Evolutionary conservation across 2,329 filamentous ascomycete species (phyloP).

Genomic region (Pleoardoris graminearum): DNA sequence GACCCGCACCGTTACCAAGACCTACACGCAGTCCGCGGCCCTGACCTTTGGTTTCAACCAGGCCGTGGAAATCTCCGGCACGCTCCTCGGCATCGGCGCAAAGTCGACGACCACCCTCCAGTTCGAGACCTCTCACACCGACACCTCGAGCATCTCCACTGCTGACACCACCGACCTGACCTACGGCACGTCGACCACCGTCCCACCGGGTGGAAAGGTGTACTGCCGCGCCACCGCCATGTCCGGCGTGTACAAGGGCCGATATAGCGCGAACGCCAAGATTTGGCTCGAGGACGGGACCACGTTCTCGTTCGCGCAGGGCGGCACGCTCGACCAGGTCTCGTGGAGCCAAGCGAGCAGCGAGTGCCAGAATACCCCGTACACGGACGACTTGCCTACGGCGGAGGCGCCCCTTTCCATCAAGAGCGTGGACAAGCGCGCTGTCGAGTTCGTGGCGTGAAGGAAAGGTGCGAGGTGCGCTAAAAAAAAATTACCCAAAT

Average conservation of each 20-base stretch:
- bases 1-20: slow-evolving; percentile 10
- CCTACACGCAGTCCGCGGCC: slow-evolving; percentile 12
- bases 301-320: slow-evolving; percentile 13
- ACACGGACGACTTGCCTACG: not conserved
- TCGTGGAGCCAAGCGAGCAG: slow-evolving; percentile 18
- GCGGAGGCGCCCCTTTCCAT: slow-evolving; percentile 4
- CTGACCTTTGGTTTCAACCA: slow-evolving; percentile 16
- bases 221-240: slow-evolving; percentile 22
- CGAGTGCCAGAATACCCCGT: slow-evolving; percentile 16
- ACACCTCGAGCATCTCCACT: slow-evolving; percentile 5
- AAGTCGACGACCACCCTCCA: slow-evolving; percentile 13
- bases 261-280: slow-evolving; percentile 15
- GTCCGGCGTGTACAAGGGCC: slow-evolving; percentile 17
- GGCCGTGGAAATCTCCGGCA: slow-evolving; percentile 18
- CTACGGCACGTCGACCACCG: slow-evolving; percentile 13
- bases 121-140: slow-evolving; percentile 14
- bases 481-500: too few species aligned
- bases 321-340: slow-evolving; percentile 21
- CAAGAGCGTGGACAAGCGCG: not conserved
- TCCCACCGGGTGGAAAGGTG: slow-evolving; percentile 17
- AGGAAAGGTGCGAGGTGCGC: too few species aligned
- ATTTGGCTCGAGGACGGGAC: slow-evolving; percentile 22
- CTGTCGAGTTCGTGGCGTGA: not conserved
- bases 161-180: slow-evolving; percentile 11
- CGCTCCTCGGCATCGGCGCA: slow-evolving; percentile 22